Conservation (phyloP, 2,329 filamentous ascomycete species). For the Furcasterigmium sp. region DNA sequence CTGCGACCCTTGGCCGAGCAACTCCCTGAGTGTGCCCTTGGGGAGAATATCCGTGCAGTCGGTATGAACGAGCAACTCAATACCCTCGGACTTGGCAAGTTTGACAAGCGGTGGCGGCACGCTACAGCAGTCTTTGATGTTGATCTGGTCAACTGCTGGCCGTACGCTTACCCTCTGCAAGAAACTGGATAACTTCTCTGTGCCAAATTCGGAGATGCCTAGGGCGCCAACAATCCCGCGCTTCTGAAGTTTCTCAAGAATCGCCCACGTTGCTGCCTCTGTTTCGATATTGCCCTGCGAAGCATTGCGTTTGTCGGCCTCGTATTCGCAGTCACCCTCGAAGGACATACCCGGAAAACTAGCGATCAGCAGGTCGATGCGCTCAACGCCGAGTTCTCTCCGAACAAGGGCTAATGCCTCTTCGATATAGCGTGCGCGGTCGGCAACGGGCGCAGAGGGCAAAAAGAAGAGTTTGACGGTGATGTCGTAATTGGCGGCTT, state of each 20-base stretch:
- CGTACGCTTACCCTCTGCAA: conserved; percentile 64
- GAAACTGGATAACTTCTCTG: conserved; percentile 73
- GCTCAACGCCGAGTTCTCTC: conserved; percentile 69
- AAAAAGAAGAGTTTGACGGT: conserved; percentile 95
- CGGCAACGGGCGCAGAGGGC: conserved; percentile 58
- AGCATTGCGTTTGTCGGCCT: conserved; percentile 59
- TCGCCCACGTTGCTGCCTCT: conserved; percentile 62
- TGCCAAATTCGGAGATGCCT: conserved; percentile 88
- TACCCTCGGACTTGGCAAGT: conserved; percentile 75
- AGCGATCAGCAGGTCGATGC: conserved; percentile 82
- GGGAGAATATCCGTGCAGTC: conserved; percentile 92
- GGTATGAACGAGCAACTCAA: conserved; percentile 88
- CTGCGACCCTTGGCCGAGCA: conserved; percentile 66
- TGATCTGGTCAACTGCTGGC: conserved; percentile 91
- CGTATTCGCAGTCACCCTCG: conserved; percentile 84
- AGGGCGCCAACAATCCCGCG: conserved; percentile 69
- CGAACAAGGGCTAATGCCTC: conserved; percentile 78
- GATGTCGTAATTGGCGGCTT: conserved; percentile 82
- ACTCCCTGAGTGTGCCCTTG: conserved; percentile 74
- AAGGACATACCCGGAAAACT: conserved; percentile 93
- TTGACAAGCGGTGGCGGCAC: conserved; percentile 82
- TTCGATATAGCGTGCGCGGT: conserved; percentile 64
- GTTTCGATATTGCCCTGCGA: conserved; percentile 62
- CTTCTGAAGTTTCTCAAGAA: conserved; percentile 67
- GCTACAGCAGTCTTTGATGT: conserved; percentile 90